Evolutionary conservation across 179 eudicot species (phyloP).

Genomic region (Sideroxylon spinosum): DNA sequence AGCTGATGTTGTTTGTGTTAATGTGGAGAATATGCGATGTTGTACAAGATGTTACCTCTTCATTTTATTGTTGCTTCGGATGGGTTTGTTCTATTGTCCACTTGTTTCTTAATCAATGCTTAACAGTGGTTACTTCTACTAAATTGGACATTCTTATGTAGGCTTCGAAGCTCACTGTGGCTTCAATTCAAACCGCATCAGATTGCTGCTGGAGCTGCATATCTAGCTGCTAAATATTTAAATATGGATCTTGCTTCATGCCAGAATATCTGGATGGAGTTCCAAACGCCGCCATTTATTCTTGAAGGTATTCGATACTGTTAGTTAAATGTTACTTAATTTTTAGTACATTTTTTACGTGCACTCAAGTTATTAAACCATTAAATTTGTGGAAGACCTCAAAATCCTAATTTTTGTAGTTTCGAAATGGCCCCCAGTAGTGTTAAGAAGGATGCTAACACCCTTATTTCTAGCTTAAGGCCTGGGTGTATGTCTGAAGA

Average conservation of each 20-base stretch:
- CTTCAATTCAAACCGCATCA: slow-evolving; percentile 88
- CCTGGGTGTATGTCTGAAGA: neutral
- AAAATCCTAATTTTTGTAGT: neutral
- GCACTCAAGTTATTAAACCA: neutral
- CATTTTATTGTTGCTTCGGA: slow-evolving; percentile 19
- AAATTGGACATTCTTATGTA: slow-evolving; percentile 28
- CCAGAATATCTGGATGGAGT: slow-evolving; percentile 60
- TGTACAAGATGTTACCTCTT: slow-evolving; percentile 28
- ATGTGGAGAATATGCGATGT: slow-evolving; percentile 15
- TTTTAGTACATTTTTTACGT: neutral
- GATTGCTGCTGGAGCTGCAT: slow-evolving; percentile 90
- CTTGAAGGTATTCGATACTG: slow-evolving; percentile 47
- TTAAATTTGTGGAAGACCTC: neutral
- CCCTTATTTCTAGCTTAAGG: neutral
- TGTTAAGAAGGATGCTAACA: neutral
- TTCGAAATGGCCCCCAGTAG: neutral
- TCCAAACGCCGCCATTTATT: slow-evolving; percentile 61
- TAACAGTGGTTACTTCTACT: slow-evolving; percentile 8
- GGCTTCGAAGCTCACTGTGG: slow-evolving; percentile 84
- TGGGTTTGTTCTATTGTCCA: slow-evolving; percentile 24
- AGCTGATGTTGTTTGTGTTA: slow-evolving; percentile 31
- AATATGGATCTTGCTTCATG: slow-evolving; percentile 64
- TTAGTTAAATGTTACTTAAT: neutral
- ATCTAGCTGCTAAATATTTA: slow-evolving; percentile 65
- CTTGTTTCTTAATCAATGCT: neutral